Evolutionary conservation across 768 basidiomycete species (phyloP), one percentile per base, ranked within the genome.

Genomic region (Tephrocybe sp.): DNA sequence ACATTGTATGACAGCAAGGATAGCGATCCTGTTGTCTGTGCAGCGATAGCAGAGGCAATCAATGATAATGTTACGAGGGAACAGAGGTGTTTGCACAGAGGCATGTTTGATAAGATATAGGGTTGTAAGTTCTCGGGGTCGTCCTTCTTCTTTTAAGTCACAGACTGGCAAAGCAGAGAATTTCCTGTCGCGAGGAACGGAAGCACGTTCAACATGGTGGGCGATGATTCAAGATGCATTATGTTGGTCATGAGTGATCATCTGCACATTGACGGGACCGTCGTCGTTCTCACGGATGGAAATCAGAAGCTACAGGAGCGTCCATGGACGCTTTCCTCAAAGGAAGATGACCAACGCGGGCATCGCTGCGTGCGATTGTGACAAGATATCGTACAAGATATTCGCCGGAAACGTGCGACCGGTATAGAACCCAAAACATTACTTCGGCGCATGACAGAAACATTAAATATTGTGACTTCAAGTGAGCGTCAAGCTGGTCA

Each of bases 1-100:
- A 70, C 69, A 48, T 69, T 70, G 50, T 65, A 67, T 3, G 67
- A 63, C 32, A 70, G 51, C 15, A 69, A 33, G 23, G 54, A 63
- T 49, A 69, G 58, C 1, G 62, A 55, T 12, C 69, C 69, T 3
- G 55, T 42, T 9, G 55, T 63, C 45, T 59, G 58, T 18, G 65
- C 60, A 5, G 61, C 62, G n/a, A 26, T 23, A 26, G 32, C 36
- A 18, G 40, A 53, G 25, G 23, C 34, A 34, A 46, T 42, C n/a
- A 46, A 42, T 1, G 30, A 34, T 23, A 52, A 34, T 18, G 42
- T 28, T 25, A 49, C 23, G 15, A 48, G 41, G 37, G 18, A 18
- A 18, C 8, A 23, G 38, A 39, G 30, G 18, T 15, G 26, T 20
- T 33, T 39, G 21, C 11, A 33, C 24, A 43, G 28, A 38, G 26